Base-by-base conservation (phyloP, 2,329 filamentous ascomycete genomes). In the Biscogniauxia sp. region DNA sequence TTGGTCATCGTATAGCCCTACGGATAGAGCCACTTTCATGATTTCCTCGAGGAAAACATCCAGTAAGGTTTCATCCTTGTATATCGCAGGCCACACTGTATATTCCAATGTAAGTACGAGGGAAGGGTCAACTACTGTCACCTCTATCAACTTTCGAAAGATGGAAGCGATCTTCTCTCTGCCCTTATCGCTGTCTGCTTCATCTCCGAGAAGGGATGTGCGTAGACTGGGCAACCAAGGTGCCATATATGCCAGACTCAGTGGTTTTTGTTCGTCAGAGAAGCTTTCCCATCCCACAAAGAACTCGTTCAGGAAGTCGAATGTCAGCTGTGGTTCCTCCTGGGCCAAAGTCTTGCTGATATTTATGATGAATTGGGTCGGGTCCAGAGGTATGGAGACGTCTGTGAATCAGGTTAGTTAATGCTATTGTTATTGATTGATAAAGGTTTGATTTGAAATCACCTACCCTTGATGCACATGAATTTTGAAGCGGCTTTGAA, bases 241-340 rank as follows among this genome's bases (percentile, higher is more conserved):
- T 5, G 87, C 84, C 84, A 90, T 88, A 69, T 90, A 90, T 5
- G 86, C 83, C 28, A 90, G 77, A 65, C 86, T 88, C 23, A 90
- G 71, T 0, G 87, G 85, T 65, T 88, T 86, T 69, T 90, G 88
- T 59, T 88, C 84, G 37, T 88, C 84, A 1, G 85, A 82, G 66
- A 89, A 87, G 68, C 86, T 88, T 65, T 88, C 86, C 88, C 88
- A 90, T 19, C 87, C 86, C 23, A 89, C 85, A 61, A 90, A 90
- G 69, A 90, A 90, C 68, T 90, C 88, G n/a, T 87, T 89, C 49
- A 90, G 69, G 67, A 90, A 90, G 68, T 90, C 88, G 7, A 82
- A 83, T 0, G 88, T 90, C 7, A 90, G 78, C 66, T 89, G 87
- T 20, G 88, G 85, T 68, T 90, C 87, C 20, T 86, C 82, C 28